Conservation (phyloP, 306 rosid species). For the Rosa chinensis region DNA sequence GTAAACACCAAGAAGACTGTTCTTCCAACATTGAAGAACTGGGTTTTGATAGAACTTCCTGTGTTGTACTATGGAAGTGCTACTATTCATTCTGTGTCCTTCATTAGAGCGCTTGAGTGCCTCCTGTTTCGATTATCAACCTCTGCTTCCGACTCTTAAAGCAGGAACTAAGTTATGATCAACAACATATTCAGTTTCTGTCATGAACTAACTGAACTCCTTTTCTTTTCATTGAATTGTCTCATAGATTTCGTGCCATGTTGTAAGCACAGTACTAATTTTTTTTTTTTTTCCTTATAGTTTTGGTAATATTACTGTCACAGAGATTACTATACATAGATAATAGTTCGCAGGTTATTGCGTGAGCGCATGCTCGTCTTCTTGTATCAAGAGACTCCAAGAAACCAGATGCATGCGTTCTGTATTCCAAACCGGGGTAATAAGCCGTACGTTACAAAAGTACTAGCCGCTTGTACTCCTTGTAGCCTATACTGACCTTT, state of each 20-base stretch:
- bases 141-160: neutral
- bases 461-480: constrained; percentile 10
- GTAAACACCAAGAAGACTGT: neutral
- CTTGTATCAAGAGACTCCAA: neutral
- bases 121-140: neutral
- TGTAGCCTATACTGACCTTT: neutral
- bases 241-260: too few relatives aligned
- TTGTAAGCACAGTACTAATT: too few relatives aligned
- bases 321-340: neutral
- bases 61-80: neutral
- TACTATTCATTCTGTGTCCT: neutral
- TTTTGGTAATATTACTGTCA: too few relatives aligned
- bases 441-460: constrained; percentile 4
- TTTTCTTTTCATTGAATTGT: too few relatives aligned
- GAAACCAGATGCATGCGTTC: neutral
- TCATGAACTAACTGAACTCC: too few relatives aligned
- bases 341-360: neutral
- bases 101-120: neutral
- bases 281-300: too few relatives aligned
- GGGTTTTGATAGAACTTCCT: too few relatives aligned
- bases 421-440: neutral
- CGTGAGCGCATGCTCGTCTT: neutral
- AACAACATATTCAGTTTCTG: too few relatives aligned
- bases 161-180: too few relatives aligned
- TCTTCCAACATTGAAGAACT: too few relatives aligned